Percentiles rank a stretch among this genome's conserved stretches.
Evolutionary conservation across 306 rosid genomes (phyloP).

Genomic region (Benincasa hispida): DNA sequence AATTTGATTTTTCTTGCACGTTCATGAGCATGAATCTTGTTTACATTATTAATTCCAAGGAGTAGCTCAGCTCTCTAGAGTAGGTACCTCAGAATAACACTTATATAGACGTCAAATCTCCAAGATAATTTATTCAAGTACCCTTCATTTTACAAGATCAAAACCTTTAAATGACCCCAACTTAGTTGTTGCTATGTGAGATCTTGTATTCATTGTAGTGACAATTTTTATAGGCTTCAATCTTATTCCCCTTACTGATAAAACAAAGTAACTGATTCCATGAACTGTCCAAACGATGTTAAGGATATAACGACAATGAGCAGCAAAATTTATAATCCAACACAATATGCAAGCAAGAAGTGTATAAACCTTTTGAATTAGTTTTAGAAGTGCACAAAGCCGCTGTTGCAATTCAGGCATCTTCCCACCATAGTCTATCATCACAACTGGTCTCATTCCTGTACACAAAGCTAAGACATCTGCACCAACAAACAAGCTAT

Average conservation of each 20-base stretch:
- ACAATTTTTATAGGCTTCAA: too few relatives aligned
- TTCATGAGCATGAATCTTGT: not conserved
- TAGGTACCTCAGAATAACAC: not conserved
- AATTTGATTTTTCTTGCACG: not conserved
- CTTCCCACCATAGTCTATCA: constrained; percentile 85
- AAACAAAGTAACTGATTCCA: too few relatives aligned
- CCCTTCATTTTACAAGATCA: too few relatives aligned
- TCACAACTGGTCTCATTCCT: constrained; percentile 65
- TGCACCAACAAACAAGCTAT: constrained; percentile 15
- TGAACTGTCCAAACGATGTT: not conserved
- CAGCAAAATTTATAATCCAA: not conserved
- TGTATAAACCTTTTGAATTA: constrained; percentile 27
- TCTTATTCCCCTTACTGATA: too few relatives aligned
- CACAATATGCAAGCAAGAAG: not conserved
- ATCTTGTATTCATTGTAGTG: too few relatives aligned
- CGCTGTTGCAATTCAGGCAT: constrained; percentile 69
- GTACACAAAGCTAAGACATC: constrained; percentile 67
- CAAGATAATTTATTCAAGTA: too few relatives aligned
- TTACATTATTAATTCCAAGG: not conserved
- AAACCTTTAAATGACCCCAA: too few relatives aligned
- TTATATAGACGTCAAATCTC: too few relatives aligned
- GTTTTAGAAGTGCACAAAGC: constrained; percentile 42
- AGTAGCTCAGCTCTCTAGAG: not conserved
- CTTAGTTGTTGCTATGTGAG: too few relatives aligned
- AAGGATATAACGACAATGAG: not conserved